phyloP scores from a whole-genome alignment of 805 yeast genomes.

The Yarrowia deformans region DNA sequence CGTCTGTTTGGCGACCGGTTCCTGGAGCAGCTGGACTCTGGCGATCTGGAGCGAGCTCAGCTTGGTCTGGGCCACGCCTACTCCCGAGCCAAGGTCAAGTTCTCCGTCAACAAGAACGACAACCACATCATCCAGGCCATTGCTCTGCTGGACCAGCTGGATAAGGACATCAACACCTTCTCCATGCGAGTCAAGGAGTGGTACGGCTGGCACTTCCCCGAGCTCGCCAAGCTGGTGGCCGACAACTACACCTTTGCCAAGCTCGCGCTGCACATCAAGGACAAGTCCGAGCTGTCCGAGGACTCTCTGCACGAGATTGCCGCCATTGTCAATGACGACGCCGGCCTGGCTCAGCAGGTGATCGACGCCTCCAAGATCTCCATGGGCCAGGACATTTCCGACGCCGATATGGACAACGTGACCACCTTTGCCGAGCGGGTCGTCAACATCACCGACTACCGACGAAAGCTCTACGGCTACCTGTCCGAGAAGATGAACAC shows the following conservation, averaged over 20 bases:
- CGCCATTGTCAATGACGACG: constrained; percentile 87
- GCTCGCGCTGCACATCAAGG: constrained; percentile 84
- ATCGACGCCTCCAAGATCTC: constrained; percentile 98
- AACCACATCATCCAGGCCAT: constrained; percentile 99
- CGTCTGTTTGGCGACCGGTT: constrained; percentile 89
- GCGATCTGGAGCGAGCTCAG: constrained; percentile 97
- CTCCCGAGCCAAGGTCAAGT: constrained; percentile 98
- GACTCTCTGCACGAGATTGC: constrained; percentile 92
- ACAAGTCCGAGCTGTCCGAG: constrained; percentile 93
- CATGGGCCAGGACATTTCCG: constrained; percentile 99
- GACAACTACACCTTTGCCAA: constrained; percentile 96
- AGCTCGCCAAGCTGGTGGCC: constrained; percentile 93
- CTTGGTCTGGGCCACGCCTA: constrained; percentile 99
- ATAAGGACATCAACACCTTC: constrained; percentile 96
- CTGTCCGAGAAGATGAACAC: constrained; percentile 96
- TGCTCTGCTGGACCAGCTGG: constrained; percentile 94
- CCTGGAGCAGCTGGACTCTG: constrained; percentile 88
- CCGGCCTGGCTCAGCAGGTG: constrained; percentile 78
- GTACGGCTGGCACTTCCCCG: constrained; percentile 99
- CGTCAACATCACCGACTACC: constrained; percentile 92
- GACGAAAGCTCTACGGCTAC: constrained; percentile 94
- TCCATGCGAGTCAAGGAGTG: constrained; percentile 99
- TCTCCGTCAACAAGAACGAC: constrained; percentile 97
- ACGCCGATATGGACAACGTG: constrained; percentile 85
- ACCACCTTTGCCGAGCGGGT: constrained; percentile 93